phyloP scores from a whole-genome alignment of 768 basidiomycete species.

The Phlegmacium glaucopus region DNA sequence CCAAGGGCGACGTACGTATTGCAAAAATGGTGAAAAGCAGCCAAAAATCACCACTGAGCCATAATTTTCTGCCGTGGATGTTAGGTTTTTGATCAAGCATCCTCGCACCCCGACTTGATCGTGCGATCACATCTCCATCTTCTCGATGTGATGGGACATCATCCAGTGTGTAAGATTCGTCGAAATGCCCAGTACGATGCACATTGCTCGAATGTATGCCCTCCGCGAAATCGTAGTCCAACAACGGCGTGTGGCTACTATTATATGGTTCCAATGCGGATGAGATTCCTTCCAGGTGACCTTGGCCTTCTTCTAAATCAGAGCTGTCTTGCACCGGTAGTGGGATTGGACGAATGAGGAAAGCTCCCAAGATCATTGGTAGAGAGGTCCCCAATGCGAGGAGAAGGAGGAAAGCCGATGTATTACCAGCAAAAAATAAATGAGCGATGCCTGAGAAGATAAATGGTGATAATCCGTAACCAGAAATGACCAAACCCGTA shows the following conservation, averaged over 20 bases:
- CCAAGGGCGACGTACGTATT: constrained; percentile 42
- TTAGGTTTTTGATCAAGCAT: constrained; percentile 38
- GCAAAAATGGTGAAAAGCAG: constrained; percentile 54
- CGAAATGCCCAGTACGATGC: no score
- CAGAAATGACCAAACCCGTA: constrained; percentile 78
- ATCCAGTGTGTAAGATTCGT: no score
- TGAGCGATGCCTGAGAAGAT: constrained; percentile 79
- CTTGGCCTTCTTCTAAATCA: constrained; percentile 7
- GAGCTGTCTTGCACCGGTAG: no score
- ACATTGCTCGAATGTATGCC: no score
- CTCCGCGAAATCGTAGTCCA: no score
- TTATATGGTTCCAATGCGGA: no score
- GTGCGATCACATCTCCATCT: not conserved
- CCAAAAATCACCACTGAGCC: constrained; percentile 59
- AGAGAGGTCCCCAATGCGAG: constrained; percentile 76
- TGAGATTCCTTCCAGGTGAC: not conserved
- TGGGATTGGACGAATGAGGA: constrained; percentile 70
- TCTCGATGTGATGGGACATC: constrained; percentile 5
- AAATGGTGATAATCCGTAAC: constrained; percentile 90
- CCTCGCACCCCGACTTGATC: constrained; percentile 12
- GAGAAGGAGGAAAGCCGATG: constrained; percentile 70
- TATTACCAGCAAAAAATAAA: constrained; percentile 70
- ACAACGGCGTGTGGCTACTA: no score
- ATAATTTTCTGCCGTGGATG: constrained; percentile 50
- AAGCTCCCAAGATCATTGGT: constrained; percentile 77